phyloP scores from a whole-genome alignment of 2,329 filamentous ascomycete genomes.

The Fusarium sp. region DNA sequence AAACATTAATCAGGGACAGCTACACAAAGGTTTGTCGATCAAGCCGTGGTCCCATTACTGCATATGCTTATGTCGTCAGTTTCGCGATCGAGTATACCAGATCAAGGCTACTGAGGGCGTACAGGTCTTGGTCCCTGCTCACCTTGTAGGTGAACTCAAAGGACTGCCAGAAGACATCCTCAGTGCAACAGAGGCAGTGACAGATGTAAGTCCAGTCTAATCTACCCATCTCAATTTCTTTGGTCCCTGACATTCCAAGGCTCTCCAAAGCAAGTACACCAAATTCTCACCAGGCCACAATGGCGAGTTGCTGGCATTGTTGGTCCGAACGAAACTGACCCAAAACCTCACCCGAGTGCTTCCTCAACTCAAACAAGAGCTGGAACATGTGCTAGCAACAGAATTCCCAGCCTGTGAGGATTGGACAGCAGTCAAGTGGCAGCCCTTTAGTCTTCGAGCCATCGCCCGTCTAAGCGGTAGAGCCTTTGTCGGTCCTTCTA shows the following conservation, averaged over 20 bases:
- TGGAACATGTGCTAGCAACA: slow-evolving; percentile 58
- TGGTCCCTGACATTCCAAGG: slow-evolving; percentile 47
- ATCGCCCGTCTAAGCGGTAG: slow-evolving; percentile 65
- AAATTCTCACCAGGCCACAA: slow-evolving; percentile 61
- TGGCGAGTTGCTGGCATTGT: slow-evolving; percentile 56
- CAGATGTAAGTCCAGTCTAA: slow-evolving; percentile 52
- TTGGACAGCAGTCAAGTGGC: slow-evolving; percentile 66
- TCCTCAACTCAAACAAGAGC: slow-evolving; percentile 59
- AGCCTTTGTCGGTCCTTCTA: slow-evolving; percentile 62
- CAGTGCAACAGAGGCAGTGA: slow-evolving; percentile 60
- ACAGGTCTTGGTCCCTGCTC: slow-evolving; percentile 60
- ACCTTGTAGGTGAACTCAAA: slow-evolving; percentile 59
- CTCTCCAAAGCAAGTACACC: slow-evolving; percentile 63
- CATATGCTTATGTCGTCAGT: slow-evolving; percentile 51
- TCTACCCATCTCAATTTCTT: not conserved
- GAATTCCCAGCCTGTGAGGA: slow-evolving; percentile 64
- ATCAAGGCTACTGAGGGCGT: slow-evolving; percentile 63
- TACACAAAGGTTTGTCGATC: slow-evolving; percentile 57
- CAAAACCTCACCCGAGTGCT: slow-evolving; percentile 60
- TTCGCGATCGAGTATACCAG: slow-evolving; percentile 61
- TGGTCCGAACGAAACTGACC: slow-evolving; percentile 60
- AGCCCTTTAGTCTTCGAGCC: slow-evolving; percentile 62
- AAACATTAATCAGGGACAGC: slow-evolving; percentile 60
- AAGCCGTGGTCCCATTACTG: not conserved
- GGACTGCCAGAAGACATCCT: slow-evolving; percentile 60